A percentile compares a stretch with the other conserved stretches of the same genome.
Conservation (phyloP, 164 flowering plant species). For the Warburgia ugandensis region DNA sequence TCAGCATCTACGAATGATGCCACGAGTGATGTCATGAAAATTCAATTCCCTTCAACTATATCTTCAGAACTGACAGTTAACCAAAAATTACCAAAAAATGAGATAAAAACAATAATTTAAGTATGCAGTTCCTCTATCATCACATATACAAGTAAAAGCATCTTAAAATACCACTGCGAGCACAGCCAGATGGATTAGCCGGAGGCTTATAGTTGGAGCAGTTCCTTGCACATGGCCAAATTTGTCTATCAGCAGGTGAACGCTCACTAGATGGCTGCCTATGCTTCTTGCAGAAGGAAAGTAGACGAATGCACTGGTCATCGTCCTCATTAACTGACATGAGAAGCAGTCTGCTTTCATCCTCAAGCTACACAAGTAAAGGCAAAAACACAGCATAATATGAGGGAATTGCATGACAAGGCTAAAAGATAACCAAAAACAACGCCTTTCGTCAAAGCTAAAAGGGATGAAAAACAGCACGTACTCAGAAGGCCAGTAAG, state of each 20-base stretch:
- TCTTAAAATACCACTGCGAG: constrained; percentile 60
- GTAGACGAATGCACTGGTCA: constrained; percentile 78
- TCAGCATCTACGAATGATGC: neutral
- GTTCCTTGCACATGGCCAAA: constrained; percentile 22
- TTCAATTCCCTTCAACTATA: neutral
- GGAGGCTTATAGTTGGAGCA: constrained; percentile 60
- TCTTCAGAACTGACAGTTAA: neutral
- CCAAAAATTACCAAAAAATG: neutral
- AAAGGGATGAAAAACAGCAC: constrained; percentile 1
- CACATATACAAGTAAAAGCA: neutral
- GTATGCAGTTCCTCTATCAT: neutral
- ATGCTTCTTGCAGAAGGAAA: constrained; percentile 94
- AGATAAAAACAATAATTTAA: neutral
- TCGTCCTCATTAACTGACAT: constrained; percentile 77
- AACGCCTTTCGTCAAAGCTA: neutral
- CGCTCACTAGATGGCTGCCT: constrained; percentile 68
- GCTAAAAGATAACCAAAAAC: neutral
- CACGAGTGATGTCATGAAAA: neutral
- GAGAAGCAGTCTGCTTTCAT: constrained; percentile 72
- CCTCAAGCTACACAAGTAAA: constrained; percentile 57
- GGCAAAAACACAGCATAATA: constrained; percentile 1
- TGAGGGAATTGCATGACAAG: constrained; percentile 3
- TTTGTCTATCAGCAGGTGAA: constrained; percentile 33
- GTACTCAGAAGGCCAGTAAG: neutral
- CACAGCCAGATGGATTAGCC: constrained; percentile 86